Conservation (phyloP, 2,329 filamentous ascomycete genomes). For the Paradendryphiella salina region DNA sequence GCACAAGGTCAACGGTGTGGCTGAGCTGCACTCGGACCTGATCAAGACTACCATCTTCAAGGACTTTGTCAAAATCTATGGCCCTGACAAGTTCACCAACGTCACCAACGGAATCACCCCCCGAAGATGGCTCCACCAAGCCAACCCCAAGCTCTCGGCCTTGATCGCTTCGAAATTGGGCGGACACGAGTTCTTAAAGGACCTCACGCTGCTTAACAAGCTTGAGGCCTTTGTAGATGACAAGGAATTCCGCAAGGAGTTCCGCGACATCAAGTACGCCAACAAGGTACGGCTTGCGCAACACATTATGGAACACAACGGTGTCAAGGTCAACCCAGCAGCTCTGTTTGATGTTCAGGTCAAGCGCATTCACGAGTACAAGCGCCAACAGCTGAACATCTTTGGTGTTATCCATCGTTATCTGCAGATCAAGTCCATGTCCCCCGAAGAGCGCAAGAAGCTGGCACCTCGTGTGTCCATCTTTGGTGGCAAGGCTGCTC, state of each 20-base stretch:
- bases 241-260: conserved; percentile 88
- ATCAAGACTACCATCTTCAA: conserved; percentile 99
- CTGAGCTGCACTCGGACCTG: conserved; percentile 94
- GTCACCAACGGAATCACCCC: conserved; percentile 98
- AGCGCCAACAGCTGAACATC: conserved; percentile 98
- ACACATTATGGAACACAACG: conserved; percentile 82
- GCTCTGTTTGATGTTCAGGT: conserved; percentile 96
- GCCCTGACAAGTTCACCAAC: conserved; percentile 96
- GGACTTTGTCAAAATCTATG: conserved; percentile 94
- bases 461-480: conserved; percentile 86
- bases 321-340: conserved; percentile 80
- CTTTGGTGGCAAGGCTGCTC: conserved; percentile 96
- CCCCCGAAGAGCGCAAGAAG: conserved; percentile 81
- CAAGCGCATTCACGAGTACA: conserved; percentile 99
- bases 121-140: conserved; percentile 94
- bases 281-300: conserved; percentile 93
- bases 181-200: conserved; percentile 82
- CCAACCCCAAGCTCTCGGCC: conserved; percentile 88
- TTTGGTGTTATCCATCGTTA: conserved; percentile 97
- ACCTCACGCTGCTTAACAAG: conserved; percentile 82
- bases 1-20: conserved; percentile 98
- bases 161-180: conserved; percentile 90
- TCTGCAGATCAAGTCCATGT: conserved; percentile 83
- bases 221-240: conserved; percentile 84
- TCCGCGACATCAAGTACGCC: conserved; percentile 93